Evolutionary conservation across 179 eudicot species (phyloP), one percentile per base, ranked within the genome.

Genomic region (Amaranthus tricolor): DNA sequence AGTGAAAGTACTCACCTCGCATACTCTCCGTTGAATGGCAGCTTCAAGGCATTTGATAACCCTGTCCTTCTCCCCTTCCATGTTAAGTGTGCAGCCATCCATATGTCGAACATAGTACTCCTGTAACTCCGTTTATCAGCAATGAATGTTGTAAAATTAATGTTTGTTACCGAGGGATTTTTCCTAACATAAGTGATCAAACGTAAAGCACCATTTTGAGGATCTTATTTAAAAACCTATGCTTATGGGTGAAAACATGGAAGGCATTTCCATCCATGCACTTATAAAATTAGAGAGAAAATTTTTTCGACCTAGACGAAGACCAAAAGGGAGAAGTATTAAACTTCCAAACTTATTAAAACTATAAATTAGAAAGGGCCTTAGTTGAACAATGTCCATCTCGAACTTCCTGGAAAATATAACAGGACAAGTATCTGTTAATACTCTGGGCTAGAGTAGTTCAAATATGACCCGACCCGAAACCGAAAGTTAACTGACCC

Each of bases 21-120:
- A 77, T 63, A 80, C 82, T 86, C 95, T 78, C 61, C 95, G 81
- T 13, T 76, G 81, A 66, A 90, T 86, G 57, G 95, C 95, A 47
- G 95, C 91, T 86, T 88, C 95, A 57, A 90, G 85, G 83, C 95
- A 86, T 66, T 85, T 85, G 76, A 84, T 66, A 47, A 90, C 88
- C 77, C 91, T 84, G 69, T 85, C 85, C 68, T 79, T 84, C 82
- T 90, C 95, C 20, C 82, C 89, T 77, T 88, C 90, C 67, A 85
- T 79, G 62, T 79, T 78, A 50, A 88, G 80, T 21, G 85, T 84
- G 72, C 78, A 86, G 51, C 95, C 95, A 83, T 90, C 95, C 70
- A 64, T 67, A 56, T 87, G 89, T 20, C 95, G 86, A 45, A 90
- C 83, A 62, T 77, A 90, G 77, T 86, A 90, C 82, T 90, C 95